These are phyloP conservation scores for Tricholoma matsutake DNA, from an alignment of 768 basidiomycete species.

Conservation along the genomic window DNA sequence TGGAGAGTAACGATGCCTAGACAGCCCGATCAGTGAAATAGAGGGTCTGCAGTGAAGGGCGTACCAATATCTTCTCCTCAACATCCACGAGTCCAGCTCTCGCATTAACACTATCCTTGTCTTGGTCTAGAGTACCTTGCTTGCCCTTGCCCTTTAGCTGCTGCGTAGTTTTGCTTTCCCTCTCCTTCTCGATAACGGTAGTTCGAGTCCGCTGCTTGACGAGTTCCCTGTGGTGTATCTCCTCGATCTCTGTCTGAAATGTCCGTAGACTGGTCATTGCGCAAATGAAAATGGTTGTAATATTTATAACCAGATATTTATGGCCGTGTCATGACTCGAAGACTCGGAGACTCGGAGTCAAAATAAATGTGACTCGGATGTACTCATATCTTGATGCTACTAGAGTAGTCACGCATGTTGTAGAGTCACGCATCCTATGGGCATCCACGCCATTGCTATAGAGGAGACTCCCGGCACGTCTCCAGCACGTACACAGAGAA, in stretches of 20 bases:
- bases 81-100: slow-evolving; percentile 39
- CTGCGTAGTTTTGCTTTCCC: slow-evolving; percentile 24
- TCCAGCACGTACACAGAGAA: too few species aligned
- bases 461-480: too few species aligned
- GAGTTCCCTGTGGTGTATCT: slow-evolving; percentile 67
- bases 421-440: too few species aligned
- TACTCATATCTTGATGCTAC: too few species aligned
- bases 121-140: slow-evolving; percentile 26
- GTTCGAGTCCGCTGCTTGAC: slow-evolving; percentile 54
- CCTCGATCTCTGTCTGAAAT: slow-evolving; percentile 76
- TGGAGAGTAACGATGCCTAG: slow-evolving; percentile 46
- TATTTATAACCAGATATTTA: slow-evolving; percentile 7
- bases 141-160: slow-evolving; percentile 40
- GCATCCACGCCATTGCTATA: too few species aligned
- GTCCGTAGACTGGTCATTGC: slow-evolving; percentile 54
- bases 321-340: slow-evolving; percentile 1
- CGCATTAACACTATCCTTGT: slow-evolving; percentile 2
- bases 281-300: neutral
- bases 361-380: neutral
- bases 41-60: neutral
- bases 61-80: slow-evolving; percentile 55
- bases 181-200: slow-evolving; percentile 26
- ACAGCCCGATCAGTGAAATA: neutral
- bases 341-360: too few species aligned
- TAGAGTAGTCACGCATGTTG: too few species aligned